Base-by-base conservation (phyloP, 306 rosid genomes). In the Rubus parviflorus region DNA sequence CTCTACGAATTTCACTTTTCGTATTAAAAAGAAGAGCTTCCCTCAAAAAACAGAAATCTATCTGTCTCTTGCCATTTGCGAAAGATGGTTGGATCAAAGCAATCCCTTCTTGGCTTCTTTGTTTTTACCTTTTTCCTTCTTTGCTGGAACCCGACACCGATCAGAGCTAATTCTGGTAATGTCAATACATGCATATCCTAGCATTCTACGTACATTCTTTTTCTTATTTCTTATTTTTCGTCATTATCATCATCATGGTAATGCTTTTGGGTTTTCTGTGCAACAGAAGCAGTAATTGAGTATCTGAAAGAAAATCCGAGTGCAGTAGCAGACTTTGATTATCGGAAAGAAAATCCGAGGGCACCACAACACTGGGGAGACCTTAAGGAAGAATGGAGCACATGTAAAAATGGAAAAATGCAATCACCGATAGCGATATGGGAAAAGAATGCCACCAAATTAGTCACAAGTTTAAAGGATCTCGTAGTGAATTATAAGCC, bases 331-430 rank as follows among this genome's bases (percentile, higher is more conserved):
- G 81, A 38, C 12, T 81, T 77, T 52, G 77, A 15, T 48, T 84
- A 70, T 53, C 37, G 8, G 48, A 9, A n/a, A 70, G 73, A 62
- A 2, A 66, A 77, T 23, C 64, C 35, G 10, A 84, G 25, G 30
- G 85, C 81, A 12, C 81, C 85, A 41, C 66, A 64, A 3, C 57
- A 48, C 40, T 84, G 87, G 83, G 85, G 87, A 64, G 43, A 75
- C 12, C 71, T 84, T 4, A 81, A 81, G 78, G 7, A 56, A 56
- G 80, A 77, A 64, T 77, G 85, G 85, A 62, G 56, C 3, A 38
- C 56, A 58, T 84, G 88, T 47, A 75, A 64, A 16, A 17, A 56
- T n/a, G 85, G 83, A 6, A 71, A 35, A 10, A n/a, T 5, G 49
- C 83, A 84, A 35, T 74, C 78, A 8, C 83, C 82, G 2, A 57